phyloP scores from a whole-genome alignment of 1,139 yeast species.

The Candida glucosophila region DNA sequence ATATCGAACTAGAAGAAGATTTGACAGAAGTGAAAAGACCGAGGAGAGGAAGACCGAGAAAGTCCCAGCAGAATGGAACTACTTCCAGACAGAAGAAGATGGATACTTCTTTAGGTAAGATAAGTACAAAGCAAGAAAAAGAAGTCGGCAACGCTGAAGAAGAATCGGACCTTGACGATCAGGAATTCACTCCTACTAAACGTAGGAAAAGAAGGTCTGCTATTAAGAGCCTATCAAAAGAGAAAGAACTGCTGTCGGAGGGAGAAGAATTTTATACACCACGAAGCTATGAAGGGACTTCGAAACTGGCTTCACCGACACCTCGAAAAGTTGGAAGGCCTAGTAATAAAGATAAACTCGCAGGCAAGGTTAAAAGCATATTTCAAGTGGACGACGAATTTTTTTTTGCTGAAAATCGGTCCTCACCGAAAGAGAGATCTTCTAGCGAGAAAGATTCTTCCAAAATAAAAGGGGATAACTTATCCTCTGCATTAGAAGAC shows the following conservation, averaged over 20 bases:
- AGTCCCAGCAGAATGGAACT: slow-evolving; percentile 1
- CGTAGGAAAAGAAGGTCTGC: slow-evolving; percentile 1
- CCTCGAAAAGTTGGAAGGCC: slow-evolving; percentile 23
- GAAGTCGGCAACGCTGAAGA: too few species aligned
- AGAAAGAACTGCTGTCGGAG: slow-evolving; percentile 6
- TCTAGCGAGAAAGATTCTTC: slow-evolving; percentile 1
- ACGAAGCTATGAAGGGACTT: not conserved
- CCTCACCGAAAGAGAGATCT: too few species aligned
- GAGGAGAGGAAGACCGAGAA: slow-evolving; percentile 1
- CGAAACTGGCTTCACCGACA: slow-evolving; percentile 1
- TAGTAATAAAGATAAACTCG: slow-evolving; percentile 23
- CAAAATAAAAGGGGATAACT: slow-evolving; percentile 1
- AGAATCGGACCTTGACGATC: too few species aligned
- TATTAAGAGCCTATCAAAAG: slow-evolving; percentile 4
- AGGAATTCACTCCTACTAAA: too few species aligned
- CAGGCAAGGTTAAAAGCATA: slow-evolving; percentile 26
- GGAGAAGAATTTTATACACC: slow-evolving; percentile 4
- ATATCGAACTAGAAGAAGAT: slow-evolving; percentile 26
- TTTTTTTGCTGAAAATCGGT: slow-evolving; percentile 14
- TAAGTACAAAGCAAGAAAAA: slow-evolving; percentile 1
- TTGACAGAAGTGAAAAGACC: slow-evolving; percentile 7
- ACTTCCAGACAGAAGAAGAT: too few species aligned
- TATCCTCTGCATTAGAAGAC: slow-evolving; percentile 1
- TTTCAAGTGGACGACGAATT: slow-evolving; percentile 25
- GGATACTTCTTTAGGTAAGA: slow-evolving; percentile 1